Evolutionary conservation across 2,329 filamentous ascomycete genomes (phyloP).

Genomic region (Ophiostoma sp.): DNA sequence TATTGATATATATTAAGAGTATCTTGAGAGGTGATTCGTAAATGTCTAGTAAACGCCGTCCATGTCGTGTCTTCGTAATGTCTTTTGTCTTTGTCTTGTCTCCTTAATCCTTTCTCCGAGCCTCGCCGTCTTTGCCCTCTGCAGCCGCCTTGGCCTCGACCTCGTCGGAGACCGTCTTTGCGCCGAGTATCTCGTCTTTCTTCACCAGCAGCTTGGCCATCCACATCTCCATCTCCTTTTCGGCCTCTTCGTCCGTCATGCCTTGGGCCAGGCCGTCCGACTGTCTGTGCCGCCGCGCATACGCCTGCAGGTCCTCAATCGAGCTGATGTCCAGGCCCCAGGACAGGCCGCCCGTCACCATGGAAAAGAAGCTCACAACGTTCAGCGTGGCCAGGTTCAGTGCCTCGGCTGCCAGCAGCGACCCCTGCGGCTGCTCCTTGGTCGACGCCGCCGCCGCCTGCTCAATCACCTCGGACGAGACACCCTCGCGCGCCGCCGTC

Average conservation of each 20-base stretch:
- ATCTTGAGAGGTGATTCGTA: not conserved
- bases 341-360: conserved; percentile 65
- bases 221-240: conserved; percentile 59
- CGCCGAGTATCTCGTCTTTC: conserved; percentile 39
- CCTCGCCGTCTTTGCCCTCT: not conserved
- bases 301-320: conserved; percentile 57
- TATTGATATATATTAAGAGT: not conserved
- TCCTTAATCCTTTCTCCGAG: not conserved
- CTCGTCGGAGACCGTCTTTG: conserved; percentile 28
- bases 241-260: conserved; percentile 46
- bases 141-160: conserved; percentile 5
- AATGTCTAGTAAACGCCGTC: not conserved
- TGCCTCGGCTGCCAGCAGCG: conserved; percentile 73
- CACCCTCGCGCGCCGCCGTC: conserved; percentile 28
- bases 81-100: not conserved
- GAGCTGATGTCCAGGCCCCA: conserved; percentile 73
- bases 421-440: conserved; percentile 52
- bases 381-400: conserved; percentile 84
- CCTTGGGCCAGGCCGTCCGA: conserved; percentile 19
- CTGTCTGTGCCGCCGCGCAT: conserved; percentile 43
- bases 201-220: conserved; percentile 52
- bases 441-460: not conserved
- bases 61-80: conserved; percentile 13
- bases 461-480: not conserved
- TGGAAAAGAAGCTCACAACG: conserved; percentile 67